A percentile compares a stretch with the other conserved stretches of the same genome.
Evolutionary conservation across 2,329 filamentous ascomycete species (phyloP).

Genomic region (Emydomyces testavorans): DNA sequence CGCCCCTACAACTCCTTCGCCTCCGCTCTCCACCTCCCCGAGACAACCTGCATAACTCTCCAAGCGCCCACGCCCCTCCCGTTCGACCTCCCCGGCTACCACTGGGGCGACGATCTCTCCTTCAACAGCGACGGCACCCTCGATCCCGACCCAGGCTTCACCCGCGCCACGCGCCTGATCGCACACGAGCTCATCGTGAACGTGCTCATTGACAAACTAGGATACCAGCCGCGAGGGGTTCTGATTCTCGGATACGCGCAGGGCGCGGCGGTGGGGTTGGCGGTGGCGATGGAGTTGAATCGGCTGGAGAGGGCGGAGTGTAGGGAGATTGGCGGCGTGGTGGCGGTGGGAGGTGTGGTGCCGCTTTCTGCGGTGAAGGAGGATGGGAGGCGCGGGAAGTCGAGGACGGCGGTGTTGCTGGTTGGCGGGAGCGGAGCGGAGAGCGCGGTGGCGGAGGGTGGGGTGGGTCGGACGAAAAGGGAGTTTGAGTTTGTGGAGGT

Average conservation of each 20-base stretch:
- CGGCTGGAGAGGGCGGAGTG: slow-evolving; percentile 14
- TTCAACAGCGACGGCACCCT: slow-evolving; percentile 48
- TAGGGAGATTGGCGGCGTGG: slow-evolving; percentile 28
- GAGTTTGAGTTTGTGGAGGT: slow-evolving; percentile 57
- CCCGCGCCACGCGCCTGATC: slow-evolving; percentile 39
- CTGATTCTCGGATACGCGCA: slow-evolving; percentile 57
- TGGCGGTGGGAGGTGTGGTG: slow-evolving; percentile 35
- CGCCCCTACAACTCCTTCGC: slow-evolving; percentile 58
- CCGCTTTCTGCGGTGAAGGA: slow-evolving; percentile 27
- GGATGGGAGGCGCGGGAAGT: slow-evolving; percentile 22
- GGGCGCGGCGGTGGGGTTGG: slow-evolving; percentile 52
- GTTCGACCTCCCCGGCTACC: slow-evolving; percentile 54
- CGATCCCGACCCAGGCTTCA: slow-evolving; percentile 53
- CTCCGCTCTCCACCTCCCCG: slow-evolving; percentile 57
- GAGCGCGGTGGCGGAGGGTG: slow-evolving; percentile 49
- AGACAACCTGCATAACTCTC: slow-evolving; percentile 63
- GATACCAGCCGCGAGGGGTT: slow-evolving; percentile 50
- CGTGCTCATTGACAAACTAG: slow-evolving; percentile 45
- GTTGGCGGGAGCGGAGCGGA: slow-evolving; percentile 31
- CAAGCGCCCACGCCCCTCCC: slow-evolving; percentile 60
- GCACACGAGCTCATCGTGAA: slow-evolving; percentile 42
- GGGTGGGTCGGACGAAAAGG: slow-evolving; percentile 51
- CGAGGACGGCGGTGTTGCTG: slow-evolving; percentile 33
- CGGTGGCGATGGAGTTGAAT: slow-evolving; percentile 40
- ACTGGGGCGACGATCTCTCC: slow-evolving; percentile 58